Evolutionary conservation across 495 filamentous ascomycete genomes (phyloP).

Genomic region (Lasiosphaeria ovina): DNA sequence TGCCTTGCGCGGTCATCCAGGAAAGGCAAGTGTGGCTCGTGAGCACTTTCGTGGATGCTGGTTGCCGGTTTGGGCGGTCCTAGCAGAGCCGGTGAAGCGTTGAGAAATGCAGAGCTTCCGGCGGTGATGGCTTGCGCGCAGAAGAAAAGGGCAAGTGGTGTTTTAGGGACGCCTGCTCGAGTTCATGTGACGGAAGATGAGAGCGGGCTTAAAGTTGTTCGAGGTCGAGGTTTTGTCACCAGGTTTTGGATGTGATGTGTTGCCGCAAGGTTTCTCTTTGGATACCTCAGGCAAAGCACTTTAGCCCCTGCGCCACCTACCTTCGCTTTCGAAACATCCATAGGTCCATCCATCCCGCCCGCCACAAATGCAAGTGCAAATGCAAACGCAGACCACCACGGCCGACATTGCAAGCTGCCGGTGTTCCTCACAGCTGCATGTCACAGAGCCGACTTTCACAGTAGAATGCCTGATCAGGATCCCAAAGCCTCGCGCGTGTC

Average conservation of each 20-base stretch:
- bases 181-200: neutral
- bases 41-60: neutral
- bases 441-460: neutral
- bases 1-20: neutral
- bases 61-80: neutral
- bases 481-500: constrained; percentile 32
- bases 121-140: neutral
- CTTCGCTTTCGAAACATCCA: too few relatives aligned
- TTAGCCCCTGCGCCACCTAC: neutral
- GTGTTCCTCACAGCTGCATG: neutral
- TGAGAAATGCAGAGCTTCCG: neutral
- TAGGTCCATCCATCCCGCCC: too few relatives aligned
- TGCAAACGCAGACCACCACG: too few relatives aligned
- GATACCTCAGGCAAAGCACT: neutral
- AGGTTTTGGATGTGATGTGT: neutral
- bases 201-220: neutral
- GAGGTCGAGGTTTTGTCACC: neutral
- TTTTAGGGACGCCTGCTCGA: neutral
- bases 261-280: neutral
- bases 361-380: too few relatives aligned
- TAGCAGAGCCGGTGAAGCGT: too few relatives aligned
- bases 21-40: neutral
- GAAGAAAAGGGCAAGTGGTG: neutral
- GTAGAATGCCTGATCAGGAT: constrained; percentile 22
- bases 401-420: too few relatives aligned